Conservation (phyloP, 2,329 filamentous ascomycete species). For the Neonectria ditissima region DNA sequence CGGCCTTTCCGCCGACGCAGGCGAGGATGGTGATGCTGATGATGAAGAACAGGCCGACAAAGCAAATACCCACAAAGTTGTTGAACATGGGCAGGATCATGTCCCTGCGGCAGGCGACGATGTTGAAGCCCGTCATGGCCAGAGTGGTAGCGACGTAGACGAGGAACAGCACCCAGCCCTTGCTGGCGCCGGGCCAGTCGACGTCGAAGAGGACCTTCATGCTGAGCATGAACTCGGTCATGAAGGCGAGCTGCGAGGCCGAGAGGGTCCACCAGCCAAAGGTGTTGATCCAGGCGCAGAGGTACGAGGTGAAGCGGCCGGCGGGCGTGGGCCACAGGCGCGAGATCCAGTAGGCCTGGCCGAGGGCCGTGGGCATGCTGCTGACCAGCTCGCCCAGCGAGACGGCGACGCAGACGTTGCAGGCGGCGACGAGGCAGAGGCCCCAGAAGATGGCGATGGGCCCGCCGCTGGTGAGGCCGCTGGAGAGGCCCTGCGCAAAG, state of each 20-base stretch:
- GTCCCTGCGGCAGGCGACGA: slow-evolving; percentile 61
- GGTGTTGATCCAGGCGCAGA: slow-evolving; percentile 71
- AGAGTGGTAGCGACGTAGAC: slow-evolving; percentile 64
- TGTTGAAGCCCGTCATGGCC: slow-evolving; percentile 62
- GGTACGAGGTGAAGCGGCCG: slow-evolving; percentile 65
- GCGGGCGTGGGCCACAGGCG: slow-evolving; percentile 50
- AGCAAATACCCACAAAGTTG: slow-evolving; percentile 66
- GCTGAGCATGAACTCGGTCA: slow-evolving; percentile 68
- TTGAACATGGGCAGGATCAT: slow-evolving; percentile 61
- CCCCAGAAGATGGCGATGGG: slow-evolving; percentile 68
- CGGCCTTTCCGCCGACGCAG: slow-evolving; percentile 59
- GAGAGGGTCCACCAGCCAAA: slow-evolving; percentile 70
- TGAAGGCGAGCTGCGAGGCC: slow-evolving; percentile 67
- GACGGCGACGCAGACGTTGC: slow-evolving; percentile 65
- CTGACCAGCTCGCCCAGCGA: slow-evolving; percentile 68
- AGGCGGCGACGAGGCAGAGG: slow-evolving; percentile 62
- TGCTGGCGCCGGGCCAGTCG: slow-evolving; percentile 57
- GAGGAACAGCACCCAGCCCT: slow-evolving; percentile 67
- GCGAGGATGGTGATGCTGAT: slow-evolving; percentile 64
- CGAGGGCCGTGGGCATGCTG: slow-evolving; percentile 70
- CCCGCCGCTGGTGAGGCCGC: slow-evolving; percentile 66
- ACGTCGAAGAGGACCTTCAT: slow-evolving; percentile 66
- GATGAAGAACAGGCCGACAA: slow-evolving; percentile 63
- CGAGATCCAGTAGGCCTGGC: slow-evolving; percentile 68
- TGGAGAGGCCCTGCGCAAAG: slow-evolving; percentile 61